Evolutionary conservation across 192 early-diverging fungal genomes (phyloP).

Genomic region (Ramicandelaber brevisporus): DNA sequence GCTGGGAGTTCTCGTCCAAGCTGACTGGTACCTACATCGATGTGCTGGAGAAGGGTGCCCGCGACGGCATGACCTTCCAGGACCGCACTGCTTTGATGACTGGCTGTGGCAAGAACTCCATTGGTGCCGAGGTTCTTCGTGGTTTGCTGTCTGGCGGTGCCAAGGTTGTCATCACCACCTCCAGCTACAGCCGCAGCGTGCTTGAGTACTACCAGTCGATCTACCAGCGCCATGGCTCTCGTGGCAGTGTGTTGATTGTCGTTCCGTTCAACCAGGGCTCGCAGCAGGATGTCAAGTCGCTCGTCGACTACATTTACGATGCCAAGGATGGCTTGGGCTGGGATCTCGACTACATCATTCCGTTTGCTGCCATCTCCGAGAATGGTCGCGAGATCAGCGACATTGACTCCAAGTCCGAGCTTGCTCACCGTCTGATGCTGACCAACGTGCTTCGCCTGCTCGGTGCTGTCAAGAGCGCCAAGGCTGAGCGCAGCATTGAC

Average conservation of each 20-base stretch:
- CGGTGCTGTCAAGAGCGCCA: conserved; percentile 62
- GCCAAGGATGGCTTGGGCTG: conserved; percentile 47
- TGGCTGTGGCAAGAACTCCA: conserved; percentile 72
- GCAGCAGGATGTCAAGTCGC: conserved; percentile 46
- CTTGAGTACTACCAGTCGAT: conserved; percentile 71
- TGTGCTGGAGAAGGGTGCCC: conserved; percentile 51
- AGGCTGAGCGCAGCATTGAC: conserved; percentile 42
- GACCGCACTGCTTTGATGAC: conserved; percentile 68
- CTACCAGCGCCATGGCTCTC: conserved; percentile 71
- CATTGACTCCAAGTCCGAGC: conserved; percentile 69
- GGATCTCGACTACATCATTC: conserved; percentile 88
- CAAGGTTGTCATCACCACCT: conserved; percentile 74
- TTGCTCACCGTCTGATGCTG: conserved; percentile 82
- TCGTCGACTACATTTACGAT: conserved; percentile 72
- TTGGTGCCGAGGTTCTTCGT: conserved; percentile 62
- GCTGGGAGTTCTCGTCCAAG: conserved; percentile 57
- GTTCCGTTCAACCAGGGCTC: conserved; percentile 92
- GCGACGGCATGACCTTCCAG: conserved; percentile 63
- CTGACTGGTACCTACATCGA: conserved; percentile 62
- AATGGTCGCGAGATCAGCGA: conserved; percentile 63
- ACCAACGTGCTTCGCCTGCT: conserved; percentile 74
- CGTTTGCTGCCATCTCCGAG: conserved; percentile 84
- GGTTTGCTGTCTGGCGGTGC: conserved; percentile 68
- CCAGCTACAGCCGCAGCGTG: conserved; percentile 50
- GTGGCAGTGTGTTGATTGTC: conserved; percentile 56